A percentile compares a stretch with the other conserved stretches of the same genome.
Conservation (phyloP, 352 stramenopile genomes). For the Phytophthora melonis region DNA sequence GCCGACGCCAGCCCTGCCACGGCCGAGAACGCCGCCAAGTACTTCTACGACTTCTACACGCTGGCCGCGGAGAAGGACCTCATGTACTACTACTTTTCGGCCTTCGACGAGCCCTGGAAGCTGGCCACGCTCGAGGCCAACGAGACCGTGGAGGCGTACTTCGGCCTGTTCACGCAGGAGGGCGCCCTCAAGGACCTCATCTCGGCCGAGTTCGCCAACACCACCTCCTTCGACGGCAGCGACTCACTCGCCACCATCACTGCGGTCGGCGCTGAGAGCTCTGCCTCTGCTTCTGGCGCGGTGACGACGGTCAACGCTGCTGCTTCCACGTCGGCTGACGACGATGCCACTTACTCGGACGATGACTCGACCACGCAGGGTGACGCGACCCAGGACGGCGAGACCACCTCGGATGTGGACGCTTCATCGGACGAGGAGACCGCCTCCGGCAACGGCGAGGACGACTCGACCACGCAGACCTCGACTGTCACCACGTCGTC, state of each 20-base stretch:
- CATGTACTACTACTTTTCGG: conserved; percentile 78
- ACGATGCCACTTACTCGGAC: neutral
- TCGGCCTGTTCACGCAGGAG: conserved; percentile 64
- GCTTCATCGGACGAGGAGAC: conserved; percentile 20
- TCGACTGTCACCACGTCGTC: conserved; percentile 14
- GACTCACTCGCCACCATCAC: conserved; percentile 23
- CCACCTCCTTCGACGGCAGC: conserved; percentile 20
- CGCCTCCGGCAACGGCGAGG: conserved; percentile 1
- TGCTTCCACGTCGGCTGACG: neutral
- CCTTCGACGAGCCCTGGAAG: conserved; percentile 74
- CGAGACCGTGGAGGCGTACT: conserved; percentile 77
- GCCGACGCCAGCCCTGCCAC: conserved; percentile 45
- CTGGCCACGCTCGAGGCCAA: conserved; percentile 54
- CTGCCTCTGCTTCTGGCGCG: neutral
- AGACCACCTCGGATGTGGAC: conserved; percentile 6
- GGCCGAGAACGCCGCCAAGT: conserved; percentile 50
- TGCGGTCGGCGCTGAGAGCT: conserved; percentile 11
- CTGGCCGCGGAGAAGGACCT: conserved; percentile 56
- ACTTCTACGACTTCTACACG: conserved; percentile 71
- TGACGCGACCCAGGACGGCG: conserved; percentile 2
- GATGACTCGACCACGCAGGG: conserved; percentile 6
- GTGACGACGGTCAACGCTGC: neutral
- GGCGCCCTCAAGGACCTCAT: conserved; percentile 62
- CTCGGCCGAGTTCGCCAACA: conserved; percentile 47
- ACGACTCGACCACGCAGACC: conserved; percentile 18